Conservation (phyloP, 176 grass and related monocot genomes). For the Triticum timopheevii region DNA sequence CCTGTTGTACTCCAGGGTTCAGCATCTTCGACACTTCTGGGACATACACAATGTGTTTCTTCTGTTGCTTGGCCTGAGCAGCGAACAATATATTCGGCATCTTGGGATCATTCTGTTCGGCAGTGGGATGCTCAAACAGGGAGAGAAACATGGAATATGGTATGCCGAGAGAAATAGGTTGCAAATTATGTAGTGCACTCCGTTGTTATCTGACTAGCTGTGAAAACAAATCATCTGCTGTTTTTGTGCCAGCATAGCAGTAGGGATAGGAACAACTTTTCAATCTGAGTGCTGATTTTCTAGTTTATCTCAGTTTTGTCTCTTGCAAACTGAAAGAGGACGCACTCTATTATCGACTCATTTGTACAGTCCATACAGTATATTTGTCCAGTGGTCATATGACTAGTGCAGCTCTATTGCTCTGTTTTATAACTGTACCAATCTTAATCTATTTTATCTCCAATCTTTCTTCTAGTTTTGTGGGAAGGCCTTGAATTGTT, state of each 20-base stretch:
- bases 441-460: slow-evolving; percentile 10
- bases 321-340: not conserved
- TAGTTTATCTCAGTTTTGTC: not conserved
- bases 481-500: slow-evolving; percentile 88
- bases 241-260: not conserved
- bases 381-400: not conserved
- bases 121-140: slow-evolving; percentile 87
- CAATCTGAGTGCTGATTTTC: slow-evolving; percentile 1
- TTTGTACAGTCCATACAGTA: not conserved
- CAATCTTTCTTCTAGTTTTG: slow-evolving; percentile 54
- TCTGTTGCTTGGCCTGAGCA: slow-evolving; percentile 72
- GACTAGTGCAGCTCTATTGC: not conserved
- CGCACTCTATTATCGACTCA: not conserved
- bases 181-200: slow-evolving; percentile 5
- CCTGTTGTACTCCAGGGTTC: slow-evolving; percentile 50
- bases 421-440: slow-evolving; percentile 6
- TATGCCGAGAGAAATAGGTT: slow-evolving; percentile 26
- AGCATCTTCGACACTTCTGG: slow-evolving; percentile 66
- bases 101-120: slow-evolving; percentile 96
- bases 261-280: not conserved
- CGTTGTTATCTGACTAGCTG: not conserved
- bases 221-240: not conserved
- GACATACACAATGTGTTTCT: slow-evolving; percentile 90
- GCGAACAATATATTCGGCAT: slow-evolving; percentile 78
- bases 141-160: slow-evolving; percentile 83